Conservation (phyloP, 169 alveolate genomes). For the Cryptosporidium viatorum region DNA sequence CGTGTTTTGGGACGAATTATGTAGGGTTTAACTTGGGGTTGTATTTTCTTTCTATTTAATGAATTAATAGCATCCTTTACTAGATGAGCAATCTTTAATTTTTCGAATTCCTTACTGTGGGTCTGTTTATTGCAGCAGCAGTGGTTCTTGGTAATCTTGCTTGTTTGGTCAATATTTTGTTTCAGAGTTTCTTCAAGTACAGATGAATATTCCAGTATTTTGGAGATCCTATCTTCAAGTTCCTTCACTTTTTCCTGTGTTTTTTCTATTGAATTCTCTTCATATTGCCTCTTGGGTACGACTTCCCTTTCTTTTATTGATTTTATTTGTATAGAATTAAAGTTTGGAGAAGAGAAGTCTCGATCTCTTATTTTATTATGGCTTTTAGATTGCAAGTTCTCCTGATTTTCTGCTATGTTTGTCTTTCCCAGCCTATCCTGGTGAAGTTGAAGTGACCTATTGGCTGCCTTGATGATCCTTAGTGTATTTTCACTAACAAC, state of each 20-base stretch:
- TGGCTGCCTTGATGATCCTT: conserved; percentile 42
- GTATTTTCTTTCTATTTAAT: background rate
- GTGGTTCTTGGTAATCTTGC: background rate
- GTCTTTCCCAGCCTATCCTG: conserved; percentile 2
- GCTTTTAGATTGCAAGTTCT: background rate
- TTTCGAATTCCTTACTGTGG: background rate
- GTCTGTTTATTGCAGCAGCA: background rate
- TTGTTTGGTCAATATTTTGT: background rate
- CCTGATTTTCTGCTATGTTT: background rate
- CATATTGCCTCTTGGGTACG: background rate
- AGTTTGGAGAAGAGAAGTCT: background rate
- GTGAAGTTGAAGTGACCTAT: conserved; percentile 32
- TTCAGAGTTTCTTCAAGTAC: conserved; percentile 34
- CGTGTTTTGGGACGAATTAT: background rate
- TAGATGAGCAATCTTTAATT: background rate
- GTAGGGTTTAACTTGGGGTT: background rate
- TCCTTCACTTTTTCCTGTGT: conserved; percentile 33
- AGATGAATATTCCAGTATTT: conserved; percentile 29
- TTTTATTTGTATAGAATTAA: background rate
- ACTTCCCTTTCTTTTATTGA: background rate
- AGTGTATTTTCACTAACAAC: conserved; percentile 25
- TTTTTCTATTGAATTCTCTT: background rate
- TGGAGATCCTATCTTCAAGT: conserved; percentile 41
- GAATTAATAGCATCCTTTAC: background rate
- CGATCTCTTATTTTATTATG: background rate